Percentiles rank a stretch among this genome's conserved stretches.
Evolutionary conservation across 202 grass and related monocot genomes (phyloP).

Genomic region (Digitaria exilis): DNA sequence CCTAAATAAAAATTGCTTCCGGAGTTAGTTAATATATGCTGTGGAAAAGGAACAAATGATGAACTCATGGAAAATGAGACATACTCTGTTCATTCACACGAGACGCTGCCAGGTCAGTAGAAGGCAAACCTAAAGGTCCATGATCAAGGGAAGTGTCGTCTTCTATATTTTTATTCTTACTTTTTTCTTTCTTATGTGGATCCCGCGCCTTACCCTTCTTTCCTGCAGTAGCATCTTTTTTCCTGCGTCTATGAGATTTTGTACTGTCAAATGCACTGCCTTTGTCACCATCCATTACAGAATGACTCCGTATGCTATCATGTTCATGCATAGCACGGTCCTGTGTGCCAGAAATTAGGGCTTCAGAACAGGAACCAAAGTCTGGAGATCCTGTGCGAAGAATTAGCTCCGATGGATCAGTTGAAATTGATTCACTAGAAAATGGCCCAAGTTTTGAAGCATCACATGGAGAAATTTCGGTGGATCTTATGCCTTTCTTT

Average conservation of each 20-base stretch:
- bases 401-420: conserved; percentile 36
- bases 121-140: conserved; percentile 29
- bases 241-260: conserved; percentile 43
- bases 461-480: conserved; percentile 36
- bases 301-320: not conserved
- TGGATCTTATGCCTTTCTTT: conserved; percentile 35
- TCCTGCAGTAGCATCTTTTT: conserved; percentile 33
- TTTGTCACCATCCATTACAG: conserved; percentile 31
- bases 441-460: conserved; percentile 30
- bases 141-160: conserved; percentile 22
- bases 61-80: conserved; percentile 32
- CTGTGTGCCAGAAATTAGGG: conserved; percentile 20
- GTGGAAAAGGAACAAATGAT: conserved; percentile 29
- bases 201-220: conserved; percentile 45
- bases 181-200: conserved; percentile 35
- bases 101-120: conserved; percentile 28
- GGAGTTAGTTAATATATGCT: conserved; percentile 15
- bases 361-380: conserved; percentile 38
- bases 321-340: conserved; percentile 21
- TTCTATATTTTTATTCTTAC: conserved; percentile 45
- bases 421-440: conserved; percentile 38
- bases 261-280: conserved; percentile 35
- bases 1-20: conserved; percentile 36
- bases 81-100: conserved; percentile 46
- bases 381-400: conserved; percentile 26